Conservation (phyloP, 2,329 filamentous ascomycete genomes). For the Alternaria atra region DNA sequence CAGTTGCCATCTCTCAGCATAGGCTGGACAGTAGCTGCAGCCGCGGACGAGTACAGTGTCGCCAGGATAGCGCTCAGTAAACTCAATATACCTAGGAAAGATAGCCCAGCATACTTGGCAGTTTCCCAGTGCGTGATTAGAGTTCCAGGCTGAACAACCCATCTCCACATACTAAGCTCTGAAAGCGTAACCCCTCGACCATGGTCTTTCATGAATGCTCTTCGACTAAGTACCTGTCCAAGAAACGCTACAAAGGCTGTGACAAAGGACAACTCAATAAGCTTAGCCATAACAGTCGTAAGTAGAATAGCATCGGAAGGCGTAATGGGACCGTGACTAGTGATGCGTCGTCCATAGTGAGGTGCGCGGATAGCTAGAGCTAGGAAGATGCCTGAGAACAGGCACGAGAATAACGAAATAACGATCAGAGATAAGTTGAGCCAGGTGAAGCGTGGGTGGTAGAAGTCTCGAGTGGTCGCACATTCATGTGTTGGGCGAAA, state of each 20-base stretch:
- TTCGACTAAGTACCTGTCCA: conserved; percentile 76
- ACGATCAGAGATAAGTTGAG: conserved; percentile 55
- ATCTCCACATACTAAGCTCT: conserved; percentile 79
- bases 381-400: conserved; percentile 73
- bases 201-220: conserved; percentile 66
- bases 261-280: conserved; percentile 80
- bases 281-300: conserved; percentile 75
- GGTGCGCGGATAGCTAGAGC: conserved; percentile 69
- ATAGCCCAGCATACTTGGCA: conserved; percentile 69
- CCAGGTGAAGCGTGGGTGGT: conserved; percentile 56
- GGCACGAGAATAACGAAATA: conserved; percentile 69
- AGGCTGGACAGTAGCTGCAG: conserved; percentile 74
- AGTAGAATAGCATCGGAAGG: conserved; percentile 73
- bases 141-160: conserved; percentile 66
- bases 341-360: conserved; percentile 67
- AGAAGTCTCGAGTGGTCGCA: conserved; percentile 50
- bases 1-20: conserved; percentile 69
- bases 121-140: conserved; percentile 75
- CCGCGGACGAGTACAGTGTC: conserved; percentile 79
- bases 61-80: conserved; percentile 71
- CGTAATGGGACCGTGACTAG: conserved; percentile 60
- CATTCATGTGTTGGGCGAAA: conserved; percentile 50
- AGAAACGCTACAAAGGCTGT: conserved; percentile 79
- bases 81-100: conserved; percentile 70
- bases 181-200: conserved; percentile 75